Base-by-base conservation (phyloP, 1,139 yeast species). In the Hemisphaericaspora lyxosophila region DNA sequence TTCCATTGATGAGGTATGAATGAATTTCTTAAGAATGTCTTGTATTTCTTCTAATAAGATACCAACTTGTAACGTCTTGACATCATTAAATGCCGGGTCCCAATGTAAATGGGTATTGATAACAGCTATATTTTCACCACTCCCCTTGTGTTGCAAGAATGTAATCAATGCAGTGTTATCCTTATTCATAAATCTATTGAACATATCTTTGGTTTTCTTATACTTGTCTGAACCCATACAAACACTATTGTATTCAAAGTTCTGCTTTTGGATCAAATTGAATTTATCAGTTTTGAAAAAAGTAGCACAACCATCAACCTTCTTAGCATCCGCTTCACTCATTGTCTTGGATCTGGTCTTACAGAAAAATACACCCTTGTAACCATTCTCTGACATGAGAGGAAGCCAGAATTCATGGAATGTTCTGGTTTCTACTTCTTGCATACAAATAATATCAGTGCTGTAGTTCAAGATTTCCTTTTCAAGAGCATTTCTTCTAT, bases 51-150 rank as follows among this genome's bases (percentile, higher is more conserved):
- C 97, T 57, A 94, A 68, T 47, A 94, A 69, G 33, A 92, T 83
- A 34, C 96, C 97, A 39, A 87, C 92, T 69, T 94, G 98, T 63
- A 94, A 84, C 7, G 97, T 80, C 63, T 94, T 94, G 43, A 94
- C 99, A 66, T 94, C 99, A 58, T 88, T 87, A 59, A 82, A 87
- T 34, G 88, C 89, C 7, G 98, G 98, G 66, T 92, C 97, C 97
- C 98, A 94, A 61, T 90, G 97, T 60, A 92, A 78, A 72, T 94
- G 99, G 0, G 98, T 90, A 53, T 90, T 92, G 3, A 85, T 89
- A 32, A 88, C 73, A 48, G 87, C 73, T 35, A 92, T 65, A 46
- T 77, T 75, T 57, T 84, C 87, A 8, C 90, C 90, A 8, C 90
- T 76, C 38, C 73, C 75, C 29, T 70, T 63, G 56, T 86, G 94